A percentile compares a stretch with the other conserved stretches of the same genome.
These are phyloP conservation scores for Lepraria neglecta DNA, from an alignment of 495 filamentous ascomycete genomes.

Conservation along the genomic window DNA sequence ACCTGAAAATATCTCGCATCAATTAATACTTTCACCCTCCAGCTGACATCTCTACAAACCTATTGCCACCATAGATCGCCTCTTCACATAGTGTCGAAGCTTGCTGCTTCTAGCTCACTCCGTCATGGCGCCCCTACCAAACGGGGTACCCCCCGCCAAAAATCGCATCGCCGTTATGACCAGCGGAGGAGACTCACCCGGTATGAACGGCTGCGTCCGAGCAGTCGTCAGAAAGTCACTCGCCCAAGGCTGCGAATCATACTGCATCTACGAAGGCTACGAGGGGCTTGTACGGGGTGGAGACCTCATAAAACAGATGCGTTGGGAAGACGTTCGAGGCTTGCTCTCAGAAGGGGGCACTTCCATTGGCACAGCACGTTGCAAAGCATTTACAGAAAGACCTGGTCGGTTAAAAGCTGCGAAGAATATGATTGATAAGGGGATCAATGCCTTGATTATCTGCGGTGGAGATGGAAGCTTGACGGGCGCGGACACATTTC, in stretches of 20 bases:
- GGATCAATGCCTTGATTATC: constrained; percentile 94
- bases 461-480: constrained; percentile 96
- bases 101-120: too few species aligned
- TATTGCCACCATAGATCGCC: too few species aligned
- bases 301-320: constrained; percentile 75
- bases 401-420: constrained; percentile 74
- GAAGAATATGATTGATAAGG: constrained; percentile 85
- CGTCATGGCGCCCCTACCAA: constrained; percentile 19
- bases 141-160: constrained; percentile 28
- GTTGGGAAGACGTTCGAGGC: constrained; percentile 93
- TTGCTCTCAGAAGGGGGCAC: constrained; percentile 94
- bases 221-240: constrained; percentile 93
- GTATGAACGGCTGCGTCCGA: constrained; percentile 93
- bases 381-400: constrained; percentile 82
- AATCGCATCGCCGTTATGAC: constrained; percentile 89
- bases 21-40: neutral
- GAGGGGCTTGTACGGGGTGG: constrained; percentile 89
- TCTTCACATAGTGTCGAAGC: too few species aligned
- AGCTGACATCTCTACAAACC: neutral
- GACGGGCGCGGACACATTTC: constrained; percentile 92
- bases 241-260: constrained; percentile 78
- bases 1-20: neutral
- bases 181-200: constrained; percentile 92
- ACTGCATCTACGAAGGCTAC: constrained; percentile 90
- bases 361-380: constrained; percentile 90